Conservation (phyloP, 2,329 filamentous ascomycete genomes). For the Sarocladium brachiariae region DNA sequence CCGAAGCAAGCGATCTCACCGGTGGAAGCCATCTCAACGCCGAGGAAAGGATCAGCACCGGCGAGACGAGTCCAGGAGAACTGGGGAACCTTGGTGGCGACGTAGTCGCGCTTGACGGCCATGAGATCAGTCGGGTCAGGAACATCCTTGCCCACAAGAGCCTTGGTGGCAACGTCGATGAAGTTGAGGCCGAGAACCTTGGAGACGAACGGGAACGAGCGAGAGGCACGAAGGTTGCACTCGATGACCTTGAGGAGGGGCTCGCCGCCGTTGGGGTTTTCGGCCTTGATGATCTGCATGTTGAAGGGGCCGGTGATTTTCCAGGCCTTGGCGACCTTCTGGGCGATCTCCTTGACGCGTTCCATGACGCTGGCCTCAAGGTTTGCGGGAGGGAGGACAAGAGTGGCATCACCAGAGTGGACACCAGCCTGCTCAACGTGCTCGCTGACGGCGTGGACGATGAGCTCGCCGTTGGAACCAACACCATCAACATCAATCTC, state of each 20-base stretch:
- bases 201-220: slow-evolving; percentile 96
- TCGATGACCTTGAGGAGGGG: slow-evolving; percentile 90
- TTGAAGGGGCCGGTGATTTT: slow-evolving; percentile 98
- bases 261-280: slow-evolving; percentile 66
- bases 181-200: slow-evolving; percentile 97
- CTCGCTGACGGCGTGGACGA: slow-evolving; percentile 89
- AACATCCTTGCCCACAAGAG: slow-evolving; percentile 77
- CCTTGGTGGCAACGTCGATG: slow-evolving; percentile 91
- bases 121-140: slow-evolving; percentile 84
- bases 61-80: slow-evolving; percentile 99
- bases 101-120: slow-evolving; percentile 80
- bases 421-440: slow-evolving; percentile 97
- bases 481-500: slow-evolving; percentile 97
- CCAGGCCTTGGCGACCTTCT: slow-evolving; percentile 96
- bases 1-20: slow-evolving; percentile 99
- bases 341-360: slow-evolving; percentile 88
- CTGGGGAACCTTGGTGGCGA: slow-evolving; percentile 96
- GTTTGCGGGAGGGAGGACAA: slow-evolving; percentile 80
- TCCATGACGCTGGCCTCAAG: slow-evolving; percentile 72
- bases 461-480: slow-evolving; percentile 74
- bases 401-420: slow-evolving; percentile 93
- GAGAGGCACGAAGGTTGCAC: slow-evolving; percentile 94
- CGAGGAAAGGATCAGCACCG: slow-evolving; percentile 93
- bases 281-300: slow-evolving; percentile 98
- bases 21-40: slow-evolving; percentile 94